Evolutionary conservation across 2,329 filamentous ascomycete species (phyloP).

Genomic region (Verticillium tricorpus): DNA sequence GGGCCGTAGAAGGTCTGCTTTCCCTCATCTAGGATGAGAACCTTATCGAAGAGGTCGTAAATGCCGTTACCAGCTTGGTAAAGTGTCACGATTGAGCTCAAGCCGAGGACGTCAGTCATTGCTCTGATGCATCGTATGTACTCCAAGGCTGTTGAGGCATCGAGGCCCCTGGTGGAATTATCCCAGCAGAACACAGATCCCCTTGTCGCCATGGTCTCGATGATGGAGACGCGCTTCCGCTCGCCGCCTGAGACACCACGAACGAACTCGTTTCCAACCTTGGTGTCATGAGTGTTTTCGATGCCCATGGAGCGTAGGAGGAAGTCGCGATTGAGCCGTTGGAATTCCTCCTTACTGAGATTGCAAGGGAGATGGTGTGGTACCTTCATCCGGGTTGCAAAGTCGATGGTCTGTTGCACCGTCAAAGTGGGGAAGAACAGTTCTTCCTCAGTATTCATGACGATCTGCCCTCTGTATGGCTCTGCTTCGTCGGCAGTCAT

Average conservation of each 20-base stretch:
- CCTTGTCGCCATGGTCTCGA: slow-evolving; percentile 55
- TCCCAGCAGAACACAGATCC: slow-evolving; percentile 63
- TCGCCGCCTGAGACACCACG: slow-evolving; percentile 66
- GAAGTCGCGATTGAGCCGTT: slow-evolving; percentile 44
- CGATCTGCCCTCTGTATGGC: slow-evolving; percentile 52
- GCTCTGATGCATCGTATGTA: slow-evolving; percentile 57
- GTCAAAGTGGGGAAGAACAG: slow-evolving; percentile 63
- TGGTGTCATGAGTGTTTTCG: slow-evolving; percentile 57
- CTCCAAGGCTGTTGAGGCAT: slow-evolving; percentile 53
- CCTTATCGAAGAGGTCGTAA: slow-evolving; percentile 67
- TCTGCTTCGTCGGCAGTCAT: slow-evolving; percentile 43
- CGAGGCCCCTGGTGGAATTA: slow-evolving; percentile 61
- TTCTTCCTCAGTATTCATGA: slow-evolving; percentile 69
- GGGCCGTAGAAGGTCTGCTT: slow-evolving; percentile 64
- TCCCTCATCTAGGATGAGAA: slow-evolving; percentile 62
- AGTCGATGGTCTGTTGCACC: slow-evolving; percentile 66
- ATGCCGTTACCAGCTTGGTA: slow-evolving; percentile 70
- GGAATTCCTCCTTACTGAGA: slow-evolving; percentile 38
- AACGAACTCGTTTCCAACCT: slow-evolving; percentile 62
- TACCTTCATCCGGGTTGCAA: slow-evolving; percentile 60
- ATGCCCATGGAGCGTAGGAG: slow-evolving; percentile 54
- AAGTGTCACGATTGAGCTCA: slow-evolving; percentile 58
- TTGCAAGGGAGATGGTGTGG: slow-evolving; percentile 43
- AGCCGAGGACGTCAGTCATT: slow-evolving; percentile 57
- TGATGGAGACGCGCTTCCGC: slow-evolving; percentile 64